A percentile compares a stretch with the other conserved stretches of the same genome.
Conservation (phyloP, 2,329 filamentous ascomycete species). For the Bisporella sp. region DNA sequence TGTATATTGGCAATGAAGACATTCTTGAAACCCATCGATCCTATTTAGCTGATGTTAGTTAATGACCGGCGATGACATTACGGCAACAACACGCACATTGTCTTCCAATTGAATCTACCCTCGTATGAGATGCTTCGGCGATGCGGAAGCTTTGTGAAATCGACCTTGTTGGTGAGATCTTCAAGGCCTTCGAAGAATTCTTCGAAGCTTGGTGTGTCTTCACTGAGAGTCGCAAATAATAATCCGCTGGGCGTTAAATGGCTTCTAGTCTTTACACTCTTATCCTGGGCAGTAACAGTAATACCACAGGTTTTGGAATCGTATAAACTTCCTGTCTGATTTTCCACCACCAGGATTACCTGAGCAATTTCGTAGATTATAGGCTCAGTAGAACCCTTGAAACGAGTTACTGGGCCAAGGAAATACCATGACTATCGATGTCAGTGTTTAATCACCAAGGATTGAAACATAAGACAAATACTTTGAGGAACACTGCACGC, state of each 20-base stretch:
- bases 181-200: slow-evolving; percentile 47
- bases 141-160: slow-evolving; percentile 46
- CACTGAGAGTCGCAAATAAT: slow-evolving; percentile 43
- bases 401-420: slow-evolving; percentile 44
- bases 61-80: no score
- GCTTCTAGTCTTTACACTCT: slow-evolving; percentile 22
- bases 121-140: slow-evolving; percentile 46
- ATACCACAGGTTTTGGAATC: slow-evolving; percentile 28
- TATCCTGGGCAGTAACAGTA: slow-evolving; percentile 27
- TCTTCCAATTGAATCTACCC: slow-evolving; percentile 53
- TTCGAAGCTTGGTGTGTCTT: slow-evolving; percentile 40
- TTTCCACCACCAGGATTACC: slow-evolving; percentile 33
- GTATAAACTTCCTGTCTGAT: slow-evolving; percentile 18
- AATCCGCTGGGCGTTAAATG: slow-evolving; percentile 43
- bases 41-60: slow-evolving; percentile 17
- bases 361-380: slow-evolving; percentile 45
- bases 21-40: slow-evolving; percentile 53
- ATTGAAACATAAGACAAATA: slow-evolving; percentile 9
- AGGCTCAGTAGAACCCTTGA: slow-evolving; percentile 32
- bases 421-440: slow-evolving; percentile 41
- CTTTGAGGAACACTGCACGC: slow-evolving; percentile 41
- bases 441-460: neutral
- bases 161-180: slow-evolving; percentile 38
- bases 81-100: slow-evolving; percentile 34
- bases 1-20: slow-evolving; percentile 51